Base-by-base conservation (phyloP, 805 yeast genomes). In the Komagataella kurtzmanii region DNA sequence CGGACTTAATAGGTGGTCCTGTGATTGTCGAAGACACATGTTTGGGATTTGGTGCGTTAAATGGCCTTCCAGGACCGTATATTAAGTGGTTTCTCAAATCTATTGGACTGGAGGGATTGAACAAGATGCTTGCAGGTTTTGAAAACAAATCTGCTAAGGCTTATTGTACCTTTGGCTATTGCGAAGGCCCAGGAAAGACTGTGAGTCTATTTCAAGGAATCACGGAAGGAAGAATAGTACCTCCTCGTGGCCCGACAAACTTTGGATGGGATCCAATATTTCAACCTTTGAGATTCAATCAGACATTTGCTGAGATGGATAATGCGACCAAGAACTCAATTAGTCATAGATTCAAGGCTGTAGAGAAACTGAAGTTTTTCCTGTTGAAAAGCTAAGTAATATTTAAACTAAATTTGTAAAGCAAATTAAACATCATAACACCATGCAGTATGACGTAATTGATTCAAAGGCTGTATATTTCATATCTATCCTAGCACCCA, bases 191-290 rank as follows among this genome's bases (percentile, higher is more conserved):
- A 2, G 95, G 81, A 5, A 53, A 71, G 46, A 83, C 80, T 53
- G 88, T 83, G n/a, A 65, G 75, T 56, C 70, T 88, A 48, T 90
- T 93, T 67, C 91, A 87, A 65, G 99, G 99, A 6, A 67, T 79
- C 48, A 85, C 95, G 1, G 72, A 76, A 10, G 99, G 99, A 19
- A 66, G 58, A 7, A 90, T 93, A 60, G 98, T 90, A 5, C 70
- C 72, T 14, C 74, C 81, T 43, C 71, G 95, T 54, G 97, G 97
- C 1, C 87, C 87, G 6, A 76, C 80, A 12, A 75, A 77, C 54
- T 93, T 93, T 64, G 99, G 99, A 1, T 93, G 96, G 95, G 97
- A 93, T 68, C 81, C 97, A 6, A 70, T 87, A 50, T 93, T 93
- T 65, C 75, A 83, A 68, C 99, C 99, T 2, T 69, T 71, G 24